Percentiles rank a stretch among this genome's conserved stretches.
Evolutionary conservation across 2,329 filamentous ascomycete genomes (phyloP).

Genomic region (Setomelanomma holmii): DNA sequence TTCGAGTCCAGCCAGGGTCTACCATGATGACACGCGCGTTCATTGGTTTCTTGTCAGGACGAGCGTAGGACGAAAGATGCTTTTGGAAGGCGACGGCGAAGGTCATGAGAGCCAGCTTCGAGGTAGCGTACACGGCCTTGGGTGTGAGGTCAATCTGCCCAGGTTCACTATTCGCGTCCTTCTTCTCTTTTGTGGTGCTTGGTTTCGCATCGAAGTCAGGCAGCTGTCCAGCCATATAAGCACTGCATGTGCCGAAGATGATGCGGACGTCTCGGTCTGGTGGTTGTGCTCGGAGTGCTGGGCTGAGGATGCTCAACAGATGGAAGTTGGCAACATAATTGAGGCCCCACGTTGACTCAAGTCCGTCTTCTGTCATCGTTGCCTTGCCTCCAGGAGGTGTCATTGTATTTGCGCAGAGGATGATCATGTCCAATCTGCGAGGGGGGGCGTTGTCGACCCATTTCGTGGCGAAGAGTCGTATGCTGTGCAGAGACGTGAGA

Average conservation of each 20-base stretch:
- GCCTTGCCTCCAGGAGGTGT: slow-evolving; percentile 70
- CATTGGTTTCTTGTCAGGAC: slow-evolving; percentile 82
- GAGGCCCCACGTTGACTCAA: slow-evolving; percentile 91
- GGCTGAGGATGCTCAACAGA: slow-evolving; percentile 86
- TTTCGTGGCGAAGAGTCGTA: slow-evolving; percentile 91
- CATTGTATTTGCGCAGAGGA: slow-evolving; percentile 83
- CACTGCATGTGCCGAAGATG: slow-evolving; percentile 84
- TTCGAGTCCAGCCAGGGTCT: slow-evolving; percentile 84
- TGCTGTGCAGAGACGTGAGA: slow-evolving; percentile 83
- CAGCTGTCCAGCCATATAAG: slow-evolving; percentile 81
- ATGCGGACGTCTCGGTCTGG: slow-evolving; percentile 92
- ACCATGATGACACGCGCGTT: slow-evolving; percentile 85
- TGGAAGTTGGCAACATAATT: slow-evolving; percentile 98
- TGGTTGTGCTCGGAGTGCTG: slow-evolving; percentile 88
- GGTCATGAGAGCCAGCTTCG: slow-evolving; percentile 78
- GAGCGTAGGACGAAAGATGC: slow-evolving; percentile 81
- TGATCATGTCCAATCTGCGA: slow-evolving; percentile 85
- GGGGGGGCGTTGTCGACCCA: slow-evolving; percentile 97
- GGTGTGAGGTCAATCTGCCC: slow-evolving; percentile 51
- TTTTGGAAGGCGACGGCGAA: slow-evolving; percentile 93
- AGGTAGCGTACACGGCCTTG: slow-evolving; percentile 56
- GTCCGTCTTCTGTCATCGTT: slow-evolving; percentile 73
- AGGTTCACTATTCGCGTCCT: slow-evolving; percentile 29
- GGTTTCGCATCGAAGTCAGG: slow-evolving; percentile 60
- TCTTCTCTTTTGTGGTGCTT: slow-evolving; percentile 65